Evolutionary conservation across 805 yeast genomes (phyloP), one percentile per base, ranked within the genome.

Genomic region (Lachancea dasiensis): DNA sequence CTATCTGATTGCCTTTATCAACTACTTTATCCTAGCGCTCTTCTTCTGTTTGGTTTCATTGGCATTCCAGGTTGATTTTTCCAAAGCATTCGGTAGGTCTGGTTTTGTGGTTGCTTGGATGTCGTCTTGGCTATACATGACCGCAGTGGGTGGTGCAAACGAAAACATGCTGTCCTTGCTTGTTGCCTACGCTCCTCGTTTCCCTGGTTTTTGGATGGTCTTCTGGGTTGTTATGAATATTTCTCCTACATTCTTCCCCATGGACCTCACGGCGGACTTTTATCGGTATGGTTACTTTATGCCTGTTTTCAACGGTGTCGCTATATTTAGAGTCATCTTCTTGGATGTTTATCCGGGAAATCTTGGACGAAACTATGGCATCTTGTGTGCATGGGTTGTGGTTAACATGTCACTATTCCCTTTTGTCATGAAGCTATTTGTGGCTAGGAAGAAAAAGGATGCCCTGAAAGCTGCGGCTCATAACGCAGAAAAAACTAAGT

Each of bases 81-180:
- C 73, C 10, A 50, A 38, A 2, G 61, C 84, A 0, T 82, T 75
- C 63, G 87, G 86, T 1, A 66, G 60, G 21, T 74, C 77, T 6
- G 94, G 94, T 0, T 83, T 83, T 58, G 69, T 84, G 27, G 78
- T 83, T 1, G 73, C 72, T 45, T 85, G 94, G 94, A 70, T 80
- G 74, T 48, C 77, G 23, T 69, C 78, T 5, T 84, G 65, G 55
- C 48, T 84, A 34, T 72, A 85, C 5, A 78, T 84, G 85, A 63
- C 77, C 45, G 85, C 89, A 1, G 81, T 82, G 24, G 94, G 94
- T 41, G 75, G 81, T 30, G 78, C 81, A 21, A 81, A 79, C 52
- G 92, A 84, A 58, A 75, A 79, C 44, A 61, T 72, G 48, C 77
- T 78, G 0, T 53, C 77, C 56, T 22, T 81, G 5, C 54, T 72